Conservation (phyloP, 257 asterid genomes). For the Plectranthus barbatus region DNA sequence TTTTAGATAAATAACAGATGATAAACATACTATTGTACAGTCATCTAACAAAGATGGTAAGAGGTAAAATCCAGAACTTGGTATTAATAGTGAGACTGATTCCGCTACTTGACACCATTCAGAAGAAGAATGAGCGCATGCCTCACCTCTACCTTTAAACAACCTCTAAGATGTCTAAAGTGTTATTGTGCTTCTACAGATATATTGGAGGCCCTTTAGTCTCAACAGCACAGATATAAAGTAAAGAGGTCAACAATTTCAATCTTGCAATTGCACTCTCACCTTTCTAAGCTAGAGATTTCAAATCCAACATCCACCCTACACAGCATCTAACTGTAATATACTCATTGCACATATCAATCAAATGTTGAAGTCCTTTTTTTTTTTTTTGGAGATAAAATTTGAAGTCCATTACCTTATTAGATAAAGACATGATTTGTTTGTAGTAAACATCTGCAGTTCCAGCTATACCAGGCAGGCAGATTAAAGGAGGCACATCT, state of each 20-base stretch:
- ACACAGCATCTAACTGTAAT: not conserved
- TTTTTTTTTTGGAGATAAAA: too few relatives aligned
- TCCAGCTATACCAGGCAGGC: slow-evolving; percentile 95
- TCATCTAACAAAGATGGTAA: too few relatives aligned
- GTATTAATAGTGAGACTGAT: not conserved
- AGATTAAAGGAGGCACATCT: slow-evolving; percentile 84
- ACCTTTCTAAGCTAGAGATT: not conserved
- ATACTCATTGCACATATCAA: not conserved
- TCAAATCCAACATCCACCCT: not conserved
- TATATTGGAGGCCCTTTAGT: not conserved
- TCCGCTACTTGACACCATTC: not conserved
- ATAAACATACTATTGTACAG: too few relatives aligned
- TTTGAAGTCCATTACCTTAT: slow-evolving; percentile 77
- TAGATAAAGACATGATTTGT: slow-evolving; percentile 89
- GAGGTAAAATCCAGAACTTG: not conserved
- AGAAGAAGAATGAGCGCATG: not conserved
- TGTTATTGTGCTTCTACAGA: not conserved
- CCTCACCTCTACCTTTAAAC: not conserved
- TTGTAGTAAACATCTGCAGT: slow-evolving; percentile 96
- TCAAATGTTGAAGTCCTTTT: not conserved
- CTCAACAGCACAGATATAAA: not conserved
- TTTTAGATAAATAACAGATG: not conserved
- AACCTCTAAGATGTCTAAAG: not conserved
- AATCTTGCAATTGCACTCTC: not conserved
- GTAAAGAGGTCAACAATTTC: not conserved